Conservation (phyloP, 305 asterid genomes). For the Fraxinus platypoda region DNA sequence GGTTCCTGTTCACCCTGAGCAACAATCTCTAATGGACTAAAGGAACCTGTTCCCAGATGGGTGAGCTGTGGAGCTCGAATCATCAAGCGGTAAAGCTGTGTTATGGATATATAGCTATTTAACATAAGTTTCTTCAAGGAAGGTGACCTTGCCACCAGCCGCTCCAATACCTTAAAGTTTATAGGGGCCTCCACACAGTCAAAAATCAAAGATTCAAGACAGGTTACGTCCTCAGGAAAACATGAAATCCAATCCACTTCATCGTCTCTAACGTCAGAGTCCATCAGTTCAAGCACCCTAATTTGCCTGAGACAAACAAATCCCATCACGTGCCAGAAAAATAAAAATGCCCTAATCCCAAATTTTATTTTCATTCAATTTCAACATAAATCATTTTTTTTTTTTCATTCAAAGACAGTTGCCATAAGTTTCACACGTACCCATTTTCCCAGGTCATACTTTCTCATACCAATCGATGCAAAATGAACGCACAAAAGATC, state of each 20-base stretch:
- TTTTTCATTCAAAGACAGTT: background rate
- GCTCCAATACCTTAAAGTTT: slow-evolving; percentile 45
- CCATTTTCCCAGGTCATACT: background rate
- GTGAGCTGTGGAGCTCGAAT: slow-evolving; percentile 54
- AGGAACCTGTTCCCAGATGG: slow-evolving; percentile 51
- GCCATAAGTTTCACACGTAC: background rate
- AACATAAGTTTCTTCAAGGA: slow-evolving; percentile 41
- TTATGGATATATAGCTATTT: slow-evolving; percentile 35
- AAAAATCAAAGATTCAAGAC: slow-evolving; percentile 43
- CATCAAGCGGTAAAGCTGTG: slow-evolving; percentile 42
- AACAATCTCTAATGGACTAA: slow-evolving; percentile 24
- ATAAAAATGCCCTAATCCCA: background rate
- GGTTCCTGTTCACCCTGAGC: slow-evolving; percentile 38
- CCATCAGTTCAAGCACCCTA: slow-evolving; percentile 49
- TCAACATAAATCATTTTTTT: background rate
- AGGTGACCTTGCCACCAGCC: slow-evolving; percentile 46
- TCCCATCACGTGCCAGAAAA: background rate
- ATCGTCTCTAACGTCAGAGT: slow-evolving; percentile 40
- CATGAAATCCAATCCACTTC: slow-evolving; percentile 56
- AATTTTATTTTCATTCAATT: background rate
- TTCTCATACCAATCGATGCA: background rate
- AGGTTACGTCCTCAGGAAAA: slow-evolving; percentile 40
- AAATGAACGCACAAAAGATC: background rate
- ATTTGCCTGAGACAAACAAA: slow-evolving; percentile 37
- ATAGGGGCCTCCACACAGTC: slow-evolving; percentile 45